Evolutionary conservation across 345 rosid genomes (phyloP).

Genomic region (Dovyalis caffra): DNA sequence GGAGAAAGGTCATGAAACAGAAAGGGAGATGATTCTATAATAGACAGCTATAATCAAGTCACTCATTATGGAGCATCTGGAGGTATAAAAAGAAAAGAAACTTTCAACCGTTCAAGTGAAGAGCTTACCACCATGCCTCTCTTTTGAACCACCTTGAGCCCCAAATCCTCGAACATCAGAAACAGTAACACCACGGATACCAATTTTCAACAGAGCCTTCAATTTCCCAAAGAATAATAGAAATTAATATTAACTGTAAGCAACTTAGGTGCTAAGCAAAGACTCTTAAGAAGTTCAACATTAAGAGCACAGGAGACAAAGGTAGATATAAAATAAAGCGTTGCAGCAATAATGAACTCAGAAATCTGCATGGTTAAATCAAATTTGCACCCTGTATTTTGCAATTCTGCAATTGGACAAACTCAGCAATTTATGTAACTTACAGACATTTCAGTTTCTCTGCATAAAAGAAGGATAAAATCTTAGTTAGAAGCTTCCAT

Average conservation of each 20-base stretch:
- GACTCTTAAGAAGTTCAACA: neutral
- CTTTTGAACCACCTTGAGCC: conserved; percentile 84
- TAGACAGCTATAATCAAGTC: neutral
- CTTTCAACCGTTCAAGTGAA: neutral
- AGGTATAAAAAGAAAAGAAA: neutral
- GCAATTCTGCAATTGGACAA: too few relatives aligned
- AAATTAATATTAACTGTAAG: neutral
- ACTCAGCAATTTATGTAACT: too few relatives aligned
- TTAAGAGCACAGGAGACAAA: too few relatives aligned
- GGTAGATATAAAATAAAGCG: too few relatives aligned
- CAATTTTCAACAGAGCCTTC: conserved; percentile 74
- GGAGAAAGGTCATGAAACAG: too few relatives aligned
- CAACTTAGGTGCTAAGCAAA: neutral
- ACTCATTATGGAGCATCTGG: neutral
- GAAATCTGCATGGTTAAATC: too few relatives aligned
- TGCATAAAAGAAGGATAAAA: too few relatives aligned
- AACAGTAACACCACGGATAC: conserved; percentile 82
- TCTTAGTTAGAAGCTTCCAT: too few relatives aligned
- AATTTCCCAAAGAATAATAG: conserved; percentile 16
- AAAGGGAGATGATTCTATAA: neutral
- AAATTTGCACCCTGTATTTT: too few relatives aligned
- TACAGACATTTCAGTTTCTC: too few relatives aligned
- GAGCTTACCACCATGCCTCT: conserved; percentile 77
- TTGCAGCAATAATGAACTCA: too few relatives aligned
- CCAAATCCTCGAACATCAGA: conserved; percentile 91